phyloP scores from a whole-genome alignment of 306 rosid species.

The Quercus agrifolia region DNA sequence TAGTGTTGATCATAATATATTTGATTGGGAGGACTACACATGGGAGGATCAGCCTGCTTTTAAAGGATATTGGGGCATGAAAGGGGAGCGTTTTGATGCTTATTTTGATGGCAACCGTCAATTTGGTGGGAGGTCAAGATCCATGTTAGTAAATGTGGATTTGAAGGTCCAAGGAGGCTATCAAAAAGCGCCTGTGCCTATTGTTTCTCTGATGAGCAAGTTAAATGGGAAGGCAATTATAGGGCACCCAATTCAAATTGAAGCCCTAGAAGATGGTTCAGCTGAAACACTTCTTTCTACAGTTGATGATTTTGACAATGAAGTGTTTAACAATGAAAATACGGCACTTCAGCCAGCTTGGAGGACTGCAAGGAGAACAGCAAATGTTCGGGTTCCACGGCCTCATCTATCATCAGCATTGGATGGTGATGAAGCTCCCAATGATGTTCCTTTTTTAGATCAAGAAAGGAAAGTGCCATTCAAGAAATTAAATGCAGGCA shows the following conservation, averaged over 20 bases:
- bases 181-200: constrained; percentile 81
- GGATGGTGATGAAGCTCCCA: constrained; percentile 52
- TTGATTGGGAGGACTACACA: constrained; percentile 67
- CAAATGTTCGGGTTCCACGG: constrained; percentile 85
- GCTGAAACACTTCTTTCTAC: constrained; percentile 57
- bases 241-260: constrained; percentile 91
- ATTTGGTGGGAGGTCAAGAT: constrained; percentile 53
- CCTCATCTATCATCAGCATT: constrained; percentile 51
- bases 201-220: constrained; percentile 87
- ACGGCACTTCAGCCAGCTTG: constrained; percentile 82
- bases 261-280: constrained; percentile 72
- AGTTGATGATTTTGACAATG: constrained; percentile 52
- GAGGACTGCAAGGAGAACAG: constrained; percentile 98
- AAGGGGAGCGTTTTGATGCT: constrained; percentile 42
- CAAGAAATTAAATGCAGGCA: constrained; percentile 54
- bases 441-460: constrained; percentile 41
- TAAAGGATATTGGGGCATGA: constrained; percentile 62
- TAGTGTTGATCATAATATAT: constrained; percentile 29
- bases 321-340: constrained; percentile 50
- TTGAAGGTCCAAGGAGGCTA: constrained; percentile 88
- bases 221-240: constrained; percentile 81
- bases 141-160: constrained; percentile 71
- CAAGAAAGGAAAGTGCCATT: constrained; percentile 52
- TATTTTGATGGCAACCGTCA: constrained; percentile 36
- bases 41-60: constrained; percentile 64